Percentiles rank a stretch among this genome's conserved stretches.
Conservation (phyloP, 1,284 basidiomycete genomes). For the Ceratobasidium sp. region DNA sequence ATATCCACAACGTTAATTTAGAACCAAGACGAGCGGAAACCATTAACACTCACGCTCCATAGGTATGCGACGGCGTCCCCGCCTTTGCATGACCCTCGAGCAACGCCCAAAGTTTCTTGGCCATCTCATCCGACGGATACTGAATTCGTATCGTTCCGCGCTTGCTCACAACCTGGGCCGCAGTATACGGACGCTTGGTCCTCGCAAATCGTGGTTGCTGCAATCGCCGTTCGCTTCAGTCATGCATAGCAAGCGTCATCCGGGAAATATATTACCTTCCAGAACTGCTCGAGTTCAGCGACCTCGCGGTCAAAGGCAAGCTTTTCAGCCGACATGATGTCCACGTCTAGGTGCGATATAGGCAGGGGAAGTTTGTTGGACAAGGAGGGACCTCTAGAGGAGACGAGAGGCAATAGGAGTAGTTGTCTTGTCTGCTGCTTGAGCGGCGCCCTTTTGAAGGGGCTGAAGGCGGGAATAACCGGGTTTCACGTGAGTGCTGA, state of each 20-base stretch:
- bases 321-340: conserved; percentile 51
- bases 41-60: conserved; percentile 86
- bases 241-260: neutral
- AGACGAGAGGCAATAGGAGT: conserved; percentile 21
- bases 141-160: conserved; percentile 87
- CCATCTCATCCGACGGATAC: conserved; percentile 89
- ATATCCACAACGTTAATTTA: neutral
- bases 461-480: conserved; percentile 13
- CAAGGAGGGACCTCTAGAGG: neutral
- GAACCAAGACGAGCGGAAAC: conserved; percentile 1
- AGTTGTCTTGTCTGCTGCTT: neutral
- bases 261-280: conserved; percentile 73
- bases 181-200: conserved; percentile 90
- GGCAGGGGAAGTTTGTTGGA: conserved; percentile 7
- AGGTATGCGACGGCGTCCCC: conserved; percentile 89
- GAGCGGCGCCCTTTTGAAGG: conserved; percentile 28
- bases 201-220: conserved; percentile 88
- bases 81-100: conserved; percentile 76
- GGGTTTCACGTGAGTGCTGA: conserved; percentile 34
- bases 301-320: conserved; percentile 84
- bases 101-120: conserved; percentile 86
- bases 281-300: conserved; percentile 88
- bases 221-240: neutral
- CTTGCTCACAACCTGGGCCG: conserved; percentile 93
- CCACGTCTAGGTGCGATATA: conserved; percentile 15